Percentiles rank a stretch among this genome's conserved stretches.
phyloP scores from a whole-genome alignment of 345 rosid species.

The Citrus unshiu region DNA sequence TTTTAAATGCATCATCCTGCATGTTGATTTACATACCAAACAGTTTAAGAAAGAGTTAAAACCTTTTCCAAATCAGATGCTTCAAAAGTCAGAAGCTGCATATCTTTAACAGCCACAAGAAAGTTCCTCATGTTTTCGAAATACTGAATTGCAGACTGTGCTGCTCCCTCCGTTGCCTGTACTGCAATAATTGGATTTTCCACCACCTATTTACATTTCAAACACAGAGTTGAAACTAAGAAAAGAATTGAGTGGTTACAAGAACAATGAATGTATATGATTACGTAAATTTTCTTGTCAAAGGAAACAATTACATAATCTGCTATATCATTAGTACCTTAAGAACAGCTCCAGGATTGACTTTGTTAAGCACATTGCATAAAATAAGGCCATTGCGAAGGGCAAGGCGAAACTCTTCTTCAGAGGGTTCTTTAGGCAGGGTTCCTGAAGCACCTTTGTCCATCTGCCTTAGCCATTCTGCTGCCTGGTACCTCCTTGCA shows the following conservation, averaged over 20 bases:
- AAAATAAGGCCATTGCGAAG: slow-evolving; percentile 91
- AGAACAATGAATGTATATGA: not conserved
- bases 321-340: slow-evolving; percentile 43
- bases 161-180: slow-evolving; percentile 85
- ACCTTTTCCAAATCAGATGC: slow-evolving; percentile 97
- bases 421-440: slow-evolving; percentile 69
- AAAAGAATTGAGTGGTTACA: not conserved
- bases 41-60: not conserved
- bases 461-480: slow-evolving; percentile 88
- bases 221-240: not conserved
- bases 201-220: slow-evolving; percentile 49
- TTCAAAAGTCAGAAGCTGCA: slow-evolving; percentile 96
- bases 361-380: slow-evolving; percentile 95
- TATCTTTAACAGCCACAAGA: slow-evolving; percentile 79
- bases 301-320: not conserved
- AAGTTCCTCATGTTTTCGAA: slow-evolving; percentile 99
- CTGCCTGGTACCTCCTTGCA: slow-evolving; percentile 81
- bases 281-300: not conserved
- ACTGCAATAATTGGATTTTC: slow-evolving; percentile 68
- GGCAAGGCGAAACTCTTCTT: slow-evolving; percentile 67
- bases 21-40: not conserved
- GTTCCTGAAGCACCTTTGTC: slow-evolving; percentile 56
- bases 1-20: not conserved
- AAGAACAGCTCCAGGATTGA: slow-evolving; percentile 89
- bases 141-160: slow-evolving; percentile 96